phyloP scores from a whole-genome alignment of 345 rosid species.

The Corymbia maculata region DNA sequence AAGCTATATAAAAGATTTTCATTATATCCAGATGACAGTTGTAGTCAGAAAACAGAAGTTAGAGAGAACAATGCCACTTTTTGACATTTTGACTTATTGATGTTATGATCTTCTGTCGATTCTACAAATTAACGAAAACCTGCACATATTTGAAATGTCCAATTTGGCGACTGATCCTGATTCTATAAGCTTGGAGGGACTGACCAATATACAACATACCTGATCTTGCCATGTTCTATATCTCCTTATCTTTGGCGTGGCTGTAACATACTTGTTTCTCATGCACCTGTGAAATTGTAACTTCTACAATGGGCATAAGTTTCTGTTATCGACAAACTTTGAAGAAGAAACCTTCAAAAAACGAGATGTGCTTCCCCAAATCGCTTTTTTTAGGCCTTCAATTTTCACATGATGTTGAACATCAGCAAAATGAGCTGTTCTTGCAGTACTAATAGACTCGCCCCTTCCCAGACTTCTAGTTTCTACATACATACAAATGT shows the following conservation, averaged over 20 bases:
- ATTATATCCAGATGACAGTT: not conserved
- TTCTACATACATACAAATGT: not conserved
- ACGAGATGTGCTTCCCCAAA: not conserved
- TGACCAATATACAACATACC: not conserved
- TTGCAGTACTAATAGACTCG: not conserved
- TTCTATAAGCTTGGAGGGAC: not conserved
- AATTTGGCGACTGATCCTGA: not conserved
- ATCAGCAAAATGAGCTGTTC: not conserved
- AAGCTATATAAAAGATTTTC: not conserved
- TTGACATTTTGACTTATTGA: not conserved
- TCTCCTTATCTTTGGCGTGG: not conserved
- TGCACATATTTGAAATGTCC: not conserved
- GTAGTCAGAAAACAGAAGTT: not conserved
- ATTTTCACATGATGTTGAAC: not conserved
- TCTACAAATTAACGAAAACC: not conserved
- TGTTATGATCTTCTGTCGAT: not conserved
- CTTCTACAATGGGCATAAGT: not conserved
- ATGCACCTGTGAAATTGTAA: not conserved
- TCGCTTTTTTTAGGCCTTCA: not conserved
- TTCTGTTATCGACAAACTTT: not conserved
- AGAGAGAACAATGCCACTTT: not conserved
- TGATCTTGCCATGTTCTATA: not conserved
- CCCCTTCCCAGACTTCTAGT: not conserved
- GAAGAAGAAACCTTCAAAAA: not conserved
- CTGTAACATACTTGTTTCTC: not conserved